phyloP scores from a whole-genome alignment of 805 yeast species.

The Candida rishiriensis region DNA sequence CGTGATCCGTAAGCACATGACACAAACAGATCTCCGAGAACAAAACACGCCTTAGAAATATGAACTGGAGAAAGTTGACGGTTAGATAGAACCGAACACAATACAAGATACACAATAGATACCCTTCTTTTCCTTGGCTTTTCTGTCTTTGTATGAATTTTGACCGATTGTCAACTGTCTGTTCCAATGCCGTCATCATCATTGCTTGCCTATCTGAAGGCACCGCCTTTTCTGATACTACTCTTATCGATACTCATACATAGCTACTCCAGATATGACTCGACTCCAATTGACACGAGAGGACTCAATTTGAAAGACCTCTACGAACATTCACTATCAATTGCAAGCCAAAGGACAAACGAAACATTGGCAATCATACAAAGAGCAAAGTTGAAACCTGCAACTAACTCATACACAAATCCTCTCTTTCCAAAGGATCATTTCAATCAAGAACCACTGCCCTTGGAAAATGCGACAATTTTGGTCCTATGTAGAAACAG shows the following conservation, averaged over 20 bases:
- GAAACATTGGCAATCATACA: slow-evolving; percentile 7
- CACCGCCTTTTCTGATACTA: not conserved
- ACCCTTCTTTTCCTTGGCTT: no score
- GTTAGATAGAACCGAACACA: no score
- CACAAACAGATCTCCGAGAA: no score
- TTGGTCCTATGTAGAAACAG: slow-evolving; percentile 83
- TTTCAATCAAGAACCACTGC: not conserved
- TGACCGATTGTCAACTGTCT: no score
- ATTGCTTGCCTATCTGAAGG: no score
- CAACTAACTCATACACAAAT: slow-evolving; percentile 36
- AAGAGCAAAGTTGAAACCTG: slow-evolving; percentile 29
- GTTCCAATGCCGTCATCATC: no score
- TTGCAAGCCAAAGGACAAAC: slow-evolving; percentile 8
- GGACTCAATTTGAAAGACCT: slow-evolving; percentile 7
- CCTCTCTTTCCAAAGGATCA: slow-evolving; percentile 22
- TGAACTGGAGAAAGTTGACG: no score
- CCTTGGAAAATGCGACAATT: slow-evolving; percentile 77
- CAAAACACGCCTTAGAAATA: no score
- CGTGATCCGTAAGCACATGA: no score
- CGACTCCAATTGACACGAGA: not conserved
- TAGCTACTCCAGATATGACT: not conserved
- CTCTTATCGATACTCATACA: not conserved
- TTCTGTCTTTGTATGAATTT: no score
- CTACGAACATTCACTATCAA: slow-evolving; percentile 10
- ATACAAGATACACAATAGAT: no score